These are phyloP conservation scores for Cercis canadensis DNA, from an alignment of 306 rosid species.

Conservation along the genomic window DNA sequence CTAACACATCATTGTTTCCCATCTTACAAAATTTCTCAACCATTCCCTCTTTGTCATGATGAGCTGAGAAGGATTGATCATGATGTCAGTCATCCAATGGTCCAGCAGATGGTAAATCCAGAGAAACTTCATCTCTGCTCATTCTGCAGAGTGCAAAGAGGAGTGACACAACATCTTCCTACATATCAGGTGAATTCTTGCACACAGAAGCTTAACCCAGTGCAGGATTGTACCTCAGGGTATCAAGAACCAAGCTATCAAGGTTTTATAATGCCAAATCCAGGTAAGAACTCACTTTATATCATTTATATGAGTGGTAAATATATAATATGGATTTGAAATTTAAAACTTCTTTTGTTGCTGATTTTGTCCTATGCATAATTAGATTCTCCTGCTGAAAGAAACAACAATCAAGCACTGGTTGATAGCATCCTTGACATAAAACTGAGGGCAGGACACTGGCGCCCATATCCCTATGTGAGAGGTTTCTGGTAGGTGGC, in stretches of 20 bases:
- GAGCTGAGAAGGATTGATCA: slow-evolving; percentile 34
- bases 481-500: slow-evolving; percentile 29
- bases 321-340: slow-evolving; percentile 9
- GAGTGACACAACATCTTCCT: slow-evolving; percentile 28
- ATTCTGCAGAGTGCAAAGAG: slow-evolving; percentile 22
- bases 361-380: slow-evolving; percentile 21
- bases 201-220: slow-evolving; percentile 32
- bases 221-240: slow-evolving; percentile 33
- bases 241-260: slow-evolving; percentile 31
- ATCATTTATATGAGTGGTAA: neutral
- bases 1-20: slow-evolving; percentile 21
- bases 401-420: slow-evolving; percentile 23
- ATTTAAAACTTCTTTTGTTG: slow-evolving; percentile 3
- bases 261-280: slow-evolving; percentile 14
- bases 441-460: slow-evolving; percentile 31
- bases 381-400: slow-evolving; percentile 37
- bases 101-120: slow-evolving; percentile 34
- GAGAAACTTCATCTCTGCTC: slow-evolving; percentile 16
- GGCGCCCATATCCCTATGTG: slow-evolving; percentile 7
- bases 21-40: slow-evolving; percentile 22
- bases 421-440: slow-evolving; percentile 17
- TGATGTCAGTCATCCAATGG: slow-evolving; percentile 24
- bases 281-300: slow-evolving; percentile 39
- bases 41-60: slow-evolving; percentile 24
- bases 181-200: slow-evolving; percentile 37